phyloP scores from a whole-genome alignment of 2,329 filamentous ascomycete species.

The Hypomyces rosellus region DNA sequence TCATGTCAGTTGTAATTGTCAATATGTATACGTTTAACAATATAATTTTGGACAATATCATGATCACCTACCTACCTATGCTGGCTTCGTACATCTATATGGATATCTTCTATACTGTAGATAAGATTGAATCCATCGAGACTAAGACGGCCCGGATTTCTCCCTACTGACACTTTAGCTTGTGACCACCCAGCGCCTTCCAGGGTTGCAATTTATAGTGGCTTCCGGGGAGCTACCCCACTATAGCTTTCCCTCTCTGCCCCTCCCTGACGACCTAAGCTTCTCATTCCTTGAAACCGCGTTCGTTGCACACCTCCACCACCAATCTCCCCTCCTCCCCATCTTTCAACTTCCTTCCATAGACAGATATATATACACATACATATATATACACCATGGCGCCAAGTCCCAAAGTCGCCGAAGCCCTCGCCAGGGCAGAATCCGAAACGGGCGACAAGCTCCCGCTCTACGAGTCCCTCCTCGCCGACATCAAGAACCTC shows the following conservation, averaged over 20 bases:
- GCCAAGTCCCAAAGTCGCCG: slow-evolving; percentile 33
- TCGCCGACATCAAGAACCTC: slow-evolving; percentile 36
- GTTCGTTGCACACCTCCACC: slow-evolving; percentile 1
- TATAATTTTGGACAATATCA: too few species aligned
- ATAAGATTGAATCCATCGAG: too few species aligned
- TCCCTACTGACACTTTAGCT: too few species aligned
- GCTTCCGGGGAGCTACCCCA: slow-evolving; percentile 16
- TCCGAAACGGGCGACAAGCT: slow-evolving; percentile 34
- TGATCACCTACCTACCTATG: too few species aligned
- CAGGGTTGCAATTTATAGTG: not conserved
- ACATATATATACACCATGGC: slow-evolving; percentile 24
- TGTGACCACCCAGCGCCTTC: too few species aligned
- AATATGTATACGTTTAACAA: too few species aligned
- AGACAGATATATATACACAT: too few species aligned
- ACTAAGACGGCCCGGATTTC: too few species aligned
- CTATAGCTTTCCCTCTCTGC: slow-evolving; percentile 17
- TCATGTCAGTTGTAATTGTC: too few species aligned
- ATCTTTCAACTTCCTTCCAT: not conserved
- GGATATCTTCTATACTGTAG: too few species aligned
- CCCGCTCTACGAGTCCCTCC: slow-evolving; percentile 41
- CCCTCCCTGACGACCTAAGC: slow-evolving; percentile 2
- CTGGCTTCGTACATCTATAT: too few species aligned
- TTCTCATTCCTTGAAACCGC: slow-evolving; percentile 10
- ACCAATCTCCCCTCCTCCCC: not conserved
- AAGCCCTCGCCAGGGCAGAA: slow-evolving; percentile 38